These are phyloP conservation scores for Gigaspora rosea DNA, from an alignment of 192 early-diverging fungal genomes.

Conservation along the genomic window DNA sequence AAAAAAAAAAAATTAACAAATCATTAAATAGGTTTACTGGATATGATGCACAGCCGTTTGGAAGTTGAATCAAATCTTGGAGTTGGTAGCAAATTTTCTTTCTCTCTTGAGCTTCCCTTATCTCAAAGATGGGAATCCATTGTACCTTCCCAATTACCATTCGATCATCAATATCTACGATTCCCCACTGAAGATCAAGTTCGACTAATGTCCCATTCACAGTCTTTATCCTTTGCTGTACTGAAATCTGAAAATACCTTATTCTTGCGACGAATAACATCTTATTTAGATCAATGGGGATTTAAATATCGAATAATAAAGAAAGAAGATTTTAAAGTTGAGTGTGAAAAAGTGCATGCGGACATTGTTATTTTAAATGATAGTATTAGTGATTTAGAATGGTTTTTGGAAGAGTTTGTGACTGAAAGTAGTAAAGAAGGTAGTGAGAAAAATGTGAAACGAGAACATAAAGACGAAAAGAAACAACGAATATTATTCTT, in stretches of 20 bases:
- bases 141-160: neutral
- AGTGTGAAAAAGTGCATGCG: neutral
- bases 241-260: neutral
- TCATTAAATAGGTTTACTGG: neutral
- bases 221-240: neutral
- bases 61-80: slow-evolving; percentile 5
- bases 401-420: slow-evolving; percentile 1
- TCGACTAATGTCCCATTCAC: neutral
- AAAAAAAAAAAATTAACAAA: neutral
- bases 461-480: neutral
- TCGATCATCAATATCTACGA: slow-evolving; percentile 5
- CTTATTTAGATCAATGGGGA: neutral
- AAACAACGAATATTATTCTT: neutral
- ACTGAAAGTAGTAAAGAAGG: neutral
- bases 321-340: neutral
- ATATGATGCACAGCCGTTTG: slow-evolving; percentile 4
- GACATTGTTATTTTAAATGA: slow-evolving; percentile 4
- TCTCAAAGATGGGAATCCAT: neutral
- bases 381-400: slow-evolving; percentile 3
- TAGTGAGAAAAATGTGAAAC: neutral
- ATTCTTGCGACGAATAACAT: neutral
- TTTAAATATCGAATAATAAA: neutral
- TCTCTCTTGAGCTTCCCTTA: neutral
- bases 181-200: neutral
- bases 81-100: slow-evolving; percentile 2